Evolutionary conservation across 495 filamentous ascomycete genomes (phyloP).

Genomic region (Neurospora sp.): DNA sequence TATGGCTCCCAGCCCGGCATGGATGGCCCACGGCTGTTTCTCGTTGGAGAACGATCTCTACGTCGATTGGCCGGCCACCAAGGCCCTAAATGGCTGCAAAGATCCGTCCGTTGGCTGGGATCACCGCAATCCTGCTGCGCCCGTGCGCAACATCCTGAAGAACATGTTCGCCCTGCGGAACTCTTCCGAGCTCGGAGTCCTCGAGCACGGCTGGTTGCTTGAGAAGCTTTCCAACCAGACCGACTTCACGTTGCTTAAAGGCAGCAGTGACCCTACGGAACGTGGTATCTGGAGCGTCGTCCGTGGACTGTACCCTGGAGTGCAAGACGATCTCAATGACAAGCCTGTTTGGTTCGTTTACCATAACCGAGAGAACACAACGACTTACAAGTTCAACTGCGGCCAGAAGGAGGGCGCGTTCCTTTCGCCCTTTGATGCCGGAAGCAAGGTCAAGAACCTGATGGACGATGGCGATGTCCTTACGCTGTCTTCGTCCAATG

Average conservation of each 20-base stretch:
- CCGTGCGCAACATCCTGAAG: conserved; percentile 56
- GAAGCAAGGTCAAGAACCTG: conserved; percentile 53
- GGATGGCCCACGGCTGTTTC: conserved; percentile 64
- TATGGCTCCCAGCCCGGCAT: conserved; percentile 56
- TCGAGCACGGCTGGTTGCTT: conserved; percentile 59
- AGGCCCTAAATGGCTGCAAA: conserved; percentile 46
- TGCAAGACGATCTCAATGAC: conserved; percentile 45
- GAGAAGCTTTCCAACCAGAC: conserved; percentile 52
- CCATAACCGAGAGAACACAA: conserved; percentile 47
- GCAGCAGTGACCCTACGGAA: conserved; percentile 48
- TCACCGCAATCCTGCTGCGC: conserved; percentile 61
- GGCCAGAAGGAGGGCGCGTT: conserved; percentile 34
- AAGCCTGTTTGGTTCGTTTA: conserved; percentile 59
- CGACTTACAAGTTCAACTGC: conserved; percentile 55
- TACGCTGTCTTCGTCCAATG: conserved; percentile 23
- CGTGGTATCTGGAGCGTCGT: conserved; percentile 59
- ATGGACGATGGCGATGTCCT: conserved; percentile 55
- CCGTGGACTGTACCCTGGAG: conserved; percentile 36
- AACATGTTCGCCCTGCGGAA: conserved; percentile 55
- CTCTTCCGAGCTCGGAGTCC: conserved; percentile 35
- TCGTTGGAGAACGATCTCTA: conserved; percentile 45
- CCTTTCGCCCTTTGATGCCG: conserved; percentile 47
- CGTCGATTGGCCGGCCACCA: conserved; percentile 47
- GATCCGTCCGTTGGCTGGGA: conserved; percentile 51
- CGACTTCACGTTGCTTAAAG: conserved; percentile 37